Percentiles rank a stretch among this genome's conserved stretches.
These are phyloP conservation scores for Boechera stricta DNA, from an alignment of 345 rosid genomes.

Conservation along the genomic window DNA sequence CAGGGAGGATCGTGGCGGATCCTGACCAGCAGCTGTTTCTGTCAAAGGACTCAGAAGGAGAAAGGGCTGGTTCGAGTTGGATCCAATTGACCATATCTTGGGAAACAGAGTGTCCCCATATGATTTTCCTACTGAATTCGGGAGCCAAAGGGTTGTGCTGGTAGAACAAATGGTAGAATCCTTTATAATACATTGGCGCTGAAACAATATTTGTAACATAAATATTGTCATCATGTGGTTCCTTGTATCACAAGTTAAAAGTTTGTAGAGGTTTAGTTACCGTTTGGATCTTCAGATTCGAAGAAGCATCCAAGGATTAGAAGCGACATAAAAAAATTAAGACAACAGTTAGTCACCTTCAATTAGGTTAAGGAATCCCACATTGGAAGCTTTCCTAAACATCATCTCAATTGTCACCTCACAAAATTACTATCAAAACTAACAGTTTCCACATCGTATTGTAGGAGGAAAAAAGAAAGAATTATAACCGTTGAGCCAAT, in stretches of 20 bases:
- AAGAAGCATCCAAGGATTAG: constrained; percentile 21
- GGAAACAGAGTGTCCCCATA: constrained; percentile 79
- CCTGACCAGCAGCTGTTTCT: constrained; percentile 76
- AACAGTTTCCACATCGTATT: too few species aligned
- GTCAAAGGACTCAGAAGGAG: constrained; percentile 63
- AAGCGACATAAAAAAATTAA: background rate
- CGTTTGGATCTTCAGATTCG: constrained; percentile 33
- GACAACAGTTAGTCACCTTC: background rate
- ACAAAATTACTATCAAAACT: too few species aligned
- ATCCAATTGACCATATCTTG: constrained; percentile 74
- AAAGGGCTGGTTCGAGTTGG: constrained; percentile 60
- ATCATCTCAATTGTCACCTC: too few species aligned
- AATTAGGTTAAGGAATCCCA: too few species aligned
- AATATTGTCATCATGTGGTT: constrained; percentile 4
- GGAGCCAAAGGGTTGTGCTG: constrained; percentile 67
- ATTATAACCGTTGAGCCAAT: constrained; percentile 53
- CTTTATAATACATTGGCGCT: constrained; percentile 81
- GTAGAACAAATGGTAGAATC: constrained; percentile 56
- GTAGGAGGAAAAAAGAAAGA: background rate
- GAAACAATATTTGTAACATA: constrained; percentile 28
- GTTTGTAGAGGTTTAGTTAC: constrained; percentile 8
- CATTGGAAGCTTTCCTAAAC: too few species aligned
- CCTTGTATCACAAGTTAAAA: constrained; percentile 1
- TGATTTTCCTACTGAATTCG: constrained; percentile 49
- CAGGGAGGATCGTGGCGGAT: constrained; percentile 65